phyloP scores from a whole-genome alignment of 139 green algal species.

The Eudorina sp. region DNA sequence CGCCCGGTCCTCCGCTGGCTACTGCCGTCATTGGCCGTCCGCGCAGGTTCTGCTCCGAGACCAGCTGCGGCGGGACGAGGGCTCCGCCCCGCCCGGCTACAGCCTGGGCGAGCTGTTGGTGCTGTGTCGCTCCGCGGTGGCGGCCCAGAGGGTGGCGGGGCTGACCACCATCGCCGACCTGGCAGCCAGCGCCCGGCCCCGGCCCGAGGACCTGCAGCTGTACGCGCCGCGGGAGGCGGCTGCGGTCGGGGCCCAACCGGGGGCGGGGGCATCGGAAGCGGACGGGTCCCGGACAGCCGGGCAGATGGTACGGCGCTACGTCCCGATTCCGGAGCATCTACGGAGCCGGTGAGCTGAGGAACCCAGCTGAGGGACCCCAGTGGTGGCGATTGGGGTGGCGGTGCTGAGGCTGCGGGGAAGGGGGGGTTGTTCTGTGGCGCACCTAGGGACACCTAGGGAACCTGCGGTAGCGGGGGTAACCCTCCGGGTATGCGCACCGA shows the following conservation, averaged over 20 bases:
- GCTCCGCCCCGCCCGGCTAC: conserved; percentile 62
- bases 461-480: no score
- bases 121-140: conserved; percentile 67
- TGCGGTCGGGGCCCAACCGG: background rate
- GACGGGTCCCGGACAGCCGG: background rate
- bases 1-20: no score
- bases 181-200: conserved; percentile 53
- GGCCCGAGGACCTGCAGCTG: conserved; percentile 15
- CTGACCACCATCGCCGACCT: conserved; percentile 69
- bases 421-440: no score
- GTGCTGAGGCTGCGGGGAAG: no score
- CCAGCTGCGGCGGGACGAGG: conserved; percentile 55
- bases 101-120: conserved; percentile 70
- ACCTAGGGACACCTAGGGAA: no score
- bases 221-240: background rate
- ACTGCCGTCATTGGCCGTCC: no score
- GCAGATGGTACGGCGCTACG: conserved; percentile 16
- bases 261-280: background rate
- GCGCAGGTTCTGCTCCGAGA: conserved; percentile 58
- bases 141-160: conserved; percentile 67
- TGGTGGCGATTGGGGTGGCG: no score
- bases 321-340: conserved; percentile 31
- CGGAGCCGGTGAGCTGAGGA: background rate
- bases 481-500: no score
- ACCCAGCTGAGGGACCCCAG: no score